Percentiles rank a stretch among this genome's conserved stretches.
These are phyloP conservation scores for Rhodofomes roseus DNA, from an alignment of 1,284 basidiomycete species.

Conservation along the genomic window DNA sequence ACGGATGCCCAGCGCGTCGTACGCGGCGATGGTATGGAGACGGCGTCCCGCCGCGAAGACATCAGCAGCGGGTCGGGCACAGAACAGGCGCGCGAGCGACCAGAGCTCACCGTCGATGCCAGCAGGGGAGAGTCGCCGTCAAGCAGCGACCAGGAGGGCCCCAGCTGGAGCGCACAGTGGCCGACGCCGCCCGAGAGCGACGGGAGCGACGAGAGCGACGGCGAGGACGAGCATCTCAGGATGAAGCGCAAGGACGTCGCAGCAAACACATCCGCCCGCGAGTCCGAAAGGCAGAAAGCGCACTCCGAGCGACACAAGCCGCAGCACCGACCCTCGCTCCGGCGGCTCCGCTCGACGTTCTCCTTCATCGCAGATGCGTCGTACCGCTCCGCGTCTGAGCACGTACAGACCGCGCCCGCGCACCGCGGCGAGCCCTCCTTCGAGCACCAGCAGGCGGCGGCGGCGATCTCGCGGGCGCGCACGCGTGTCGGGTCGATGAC, in stretches of 20 bases:
- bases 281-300: not conserved
- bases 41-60: constrained; percentile 28
- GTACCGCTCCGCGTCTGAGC: constrained; percentile 15
- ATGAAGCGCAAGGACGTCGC: constrained; percentile 4
- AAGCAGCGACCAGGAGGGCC: constrained; percentile 25
- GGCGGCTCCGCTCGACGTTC: constrained; percentile 19
- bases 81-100: not conserved
- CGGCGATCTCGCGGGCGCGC: constrained; percentile 7
- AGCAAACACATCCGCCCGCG: not conserved
- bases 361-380: constrained; percentile 19
- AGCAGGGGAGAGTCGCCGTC: constrained; percentile 14
- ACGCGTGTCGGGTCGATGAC: constrained; percentile 18
- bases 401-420: constrained; percentile 9
- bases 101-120: constrained; percentile 4
- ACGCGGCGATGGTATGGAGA: constrained; percentile 60
- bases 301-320: constrained; percentile 3
- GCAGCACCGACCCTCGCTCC: constrained; percentile 11
- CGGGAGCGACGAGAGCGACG: constrained; percentile 21
- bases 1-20: constrained; percentile 61
- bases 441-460: constrained; percentile 9
- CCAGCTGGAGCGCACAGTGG: constrained; percentile 44
- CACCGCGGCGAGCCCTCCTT: not conserved
- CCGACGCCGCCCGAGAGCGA: constrained; percentile 27
- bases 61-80: constrained; percentile 7
- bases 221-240: constrained; percentile 12